These are phyloP conservation scores for Cyberlindnera maritima DNA, from an alignment of 805 yeast genomes.

Conservation along the genomic window DNA sequence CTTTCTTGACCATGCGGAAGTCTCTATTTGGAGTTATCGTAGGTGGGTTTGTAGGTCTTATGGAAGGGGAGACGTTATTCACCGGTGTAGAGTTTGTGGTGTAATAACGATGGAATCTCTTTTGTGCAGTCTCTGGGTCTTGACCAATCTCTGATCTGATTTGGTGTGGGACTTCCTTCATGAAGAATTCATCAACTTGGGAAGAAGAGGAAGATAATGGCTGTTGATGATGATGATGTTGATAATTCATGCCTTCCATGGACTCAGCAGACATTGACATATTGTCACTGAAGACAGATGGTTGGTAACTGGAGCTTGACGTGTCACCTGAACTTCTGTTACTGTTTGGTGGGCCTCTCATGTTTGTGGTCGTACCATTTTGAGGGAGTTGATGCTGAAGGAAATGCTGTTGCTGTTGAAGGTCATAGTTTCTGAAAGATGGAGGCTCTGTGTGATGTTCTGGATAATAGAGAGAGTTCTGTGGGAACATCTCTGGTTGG, in stretches of 20 bases:
- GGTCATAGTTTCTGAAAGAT: conserved; percentile 1
- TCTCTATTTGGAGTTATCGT: conserved; percentile 1
- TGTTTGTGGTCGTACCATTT: background rate
- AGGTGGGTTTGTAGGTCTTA: conserved; percentile 14
- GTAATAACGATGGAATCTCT: conserved; percentile 24
- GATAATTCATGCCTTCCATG: conserved; percentile 8
- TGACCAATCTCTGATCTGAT: conserved; percentile 16
- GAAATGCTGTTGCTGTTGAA: conserved; percentile 1
- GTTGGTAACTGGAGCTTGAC: conserved; percentile 16
- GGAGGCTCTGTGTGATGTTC: conserved; percentile 14
- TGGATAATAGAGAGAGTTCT: background rate
- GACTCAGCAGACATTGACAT: conserved; percentile 11
- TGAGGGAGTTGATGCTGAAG: background rate
- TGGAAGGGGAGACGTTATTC: conserved; percentile 1
- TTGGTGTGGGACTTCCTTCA: conserved; percentile 21
- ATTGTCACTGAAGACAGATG: conserved; percentile 18
- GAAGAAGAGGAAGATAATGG: background rate
- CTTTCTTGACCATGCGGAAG: conserved; percentile 5
- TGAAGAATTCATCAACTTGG: conserved; percentile 19
- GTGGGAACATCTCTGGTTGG: background rate
- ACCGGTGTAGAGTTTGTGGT: conserved; percentile 9
- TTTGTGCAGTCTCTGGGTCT: conserved; percentile 2
- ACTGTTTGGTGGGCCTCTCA: conserved; percentile 1
- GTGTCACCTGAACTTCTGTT: conserved; percentile 6
- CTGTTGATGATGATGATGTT: conserved; percentile 2